Evolutionary conservation across 768 basidiomycete genomes (phyloP), one percentile per base, ranked within the genome.

Genomic region (Multifurca ochricompacta): DNA sequence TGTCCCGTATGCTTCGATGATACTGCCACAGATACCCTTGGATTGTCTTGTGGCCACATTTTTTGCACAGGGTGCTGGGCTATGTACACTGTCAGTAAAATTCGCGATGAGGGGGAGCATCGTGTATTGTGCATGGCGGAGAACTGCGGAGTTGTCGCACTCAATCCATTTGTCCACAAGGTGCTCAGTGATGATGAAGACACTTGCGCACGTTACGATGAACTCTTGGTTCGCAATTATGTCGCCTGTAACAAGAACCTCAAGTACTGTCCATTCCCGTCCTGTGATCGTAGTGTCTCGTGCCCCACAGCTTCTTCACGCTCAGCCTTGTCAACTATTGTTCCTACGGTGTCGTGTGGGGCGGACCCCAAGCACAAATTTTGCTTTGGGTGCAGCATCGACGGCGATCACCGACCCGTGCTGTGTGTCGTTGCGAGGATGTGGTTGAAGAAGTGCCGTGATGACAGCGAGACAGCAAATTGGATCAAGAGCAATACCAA

Each of bases 401-500:
- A 92, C 64, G 79, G 77, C 60, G 92, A 95, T 67, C 96, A 99
- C 66, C 80, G 91, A 28, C 96, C 96, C 0, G 83, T 96, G 40
- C 77, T 96, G 44, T 99, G 96, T 69, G 74, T 70, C 5, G 85
- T 94, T 21, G 90, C 93, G 59, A 84, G 77, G 74, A 79, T 92
- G 76, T 99, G 96, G 96, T 70, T 94, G 64, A 90, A 87, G 79
- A 98, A 99, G 70, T 98, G 96, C 70, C 81, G 83, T 47, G 96
- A 99, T 68, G 96, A 99, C 67, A 90, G 87, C 59, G 96, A 99
- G 73, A 99, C 96, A 16, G 91, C 93, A 23, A 98, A 99, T 69
- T 99, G 96, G 96, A 92, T 99, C 75, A 92, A 91, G 80, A 96
- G 93, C 59, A 97, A 99, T 68, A 99, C 96, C 37, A 98, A 99